These are phyloP conservation scores for Tripidium arundinaceum DNA, from an alignment of 202 grass and related monocot genomes.

Conservation along the genomic window DNA sequence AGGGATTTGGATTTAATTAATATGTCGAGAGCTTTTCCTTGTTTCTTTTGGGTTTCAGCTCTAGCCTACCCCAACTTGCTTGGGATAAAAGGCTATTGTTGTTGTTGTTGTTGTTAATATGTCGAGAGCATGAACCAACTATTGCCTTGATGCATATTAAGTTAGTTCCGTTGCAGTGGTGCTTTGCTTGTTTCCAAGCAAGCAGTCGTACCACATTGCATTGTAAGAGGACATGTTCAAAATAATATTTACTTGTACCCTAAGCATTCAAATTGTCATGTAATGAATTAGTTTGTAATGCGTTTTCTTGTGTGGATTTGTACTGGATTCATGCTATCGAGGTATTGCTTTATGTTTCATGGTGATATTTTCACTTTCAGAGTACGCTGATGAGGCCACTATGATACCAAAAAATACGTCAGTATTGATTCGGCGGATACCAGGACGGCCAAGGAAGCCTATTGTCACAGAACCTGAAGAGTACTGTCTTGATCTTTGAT, in stretches of 20 bases:
- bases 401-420: slow-evolving; percentile 99
- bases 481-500: slow-evolving; percentile 68
- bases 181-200: slow-evolving; percentile 19
- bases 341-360: slow-evolving; percentile 40
- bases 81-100: too few species aligned
- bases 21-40: too few species aligned
- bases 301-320: slow-evolving; percentile 17
- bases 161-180: background rate
- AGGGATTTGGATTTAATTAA: slow-evolving; percentile 12
- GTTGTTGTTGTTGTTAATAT: too few species aligned
- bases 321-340: slow-evolving; percentile 14
- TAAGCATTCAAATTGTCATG: slow-evolving; percentile 2
- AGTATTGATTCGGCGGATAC: slow-evolving; percentile 92
- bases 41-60: too few species aligned
- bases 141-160: background rate
- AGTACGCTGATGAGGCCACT: slow-evolving; percentile 88
- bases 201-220: background rate
- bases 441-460: slow-evolving; percentile 76
- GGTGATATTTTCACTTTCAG: slow-evolving; percentile 61
- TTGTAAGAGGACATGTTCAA: background rate
- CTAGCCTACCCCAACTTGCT: too few species aligned
- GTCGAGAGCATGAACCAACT: background rate
- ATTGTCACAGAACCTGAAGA: slow-evolving; percentile 74
- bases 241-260: background rate
- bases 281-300: background rate